Evolutionary conservation across 495 filamentous ascomycete species (phyloP), one percentile per base, ranked within the genome.

Genomic region (Penicillium alfredii): DNA sequence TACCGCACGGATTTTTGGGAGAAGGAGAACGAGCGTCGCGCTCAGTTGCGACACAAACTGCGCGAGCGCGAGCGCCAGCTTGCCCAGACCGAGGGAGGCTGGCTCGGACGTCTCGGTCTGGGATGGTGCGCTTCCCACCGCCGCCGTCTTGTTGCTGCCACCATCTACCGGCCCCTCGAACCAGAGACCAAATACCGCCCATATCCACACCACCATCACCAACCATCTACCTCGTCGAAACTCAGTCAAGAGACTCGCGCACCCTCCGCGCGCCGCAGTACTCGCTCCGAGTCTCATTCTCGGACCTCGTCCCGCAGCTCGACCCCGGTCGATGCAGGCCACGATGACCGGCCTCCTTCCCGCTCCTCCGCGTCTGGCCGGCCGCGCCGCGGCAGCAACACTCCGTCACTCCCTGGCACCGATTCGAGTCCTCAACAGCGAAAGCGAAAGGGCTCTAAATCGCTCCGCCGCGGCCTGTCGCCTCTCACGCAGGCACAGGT

Each of bases 1-100:
- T 98, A 90, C 59, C 74, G 93, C 21, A 75, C 81, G 17, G 88
- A 95, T 40, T 98, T 94, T 54, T 98, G 92, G 92, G 92, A 95
- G 47, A 81, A 78, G 42, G 93, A 98, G 60, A 98, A 98, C 49
- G 88, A 92, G 62, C 77, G 87, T 3, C 84, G 92, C 9, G 74
- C 79, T 4, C 57, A 82, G 30, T 64, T 95, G 23, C 74, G 86
- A 27, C 65, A 75, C 30, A 81, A 82, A 49, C 55, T 92, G 14
- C 72, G 74, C 32, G 71, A 76, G 39, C 73, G 73, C 4, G 77
- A 86, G 44, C 72, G 73, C 19, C 76, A 80, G 38, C 52, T 84
- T 17, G 81, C 82, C 5, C 73, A 72, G 45, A 61, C 77, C 37
- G 70, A 84, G 28, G 74, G 83, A n/a, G 77, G 82, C 15, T 92